Base-by-base conservation (phyloP, 352 stramenopile species). In the Globisporangium ultimum region DNA sequence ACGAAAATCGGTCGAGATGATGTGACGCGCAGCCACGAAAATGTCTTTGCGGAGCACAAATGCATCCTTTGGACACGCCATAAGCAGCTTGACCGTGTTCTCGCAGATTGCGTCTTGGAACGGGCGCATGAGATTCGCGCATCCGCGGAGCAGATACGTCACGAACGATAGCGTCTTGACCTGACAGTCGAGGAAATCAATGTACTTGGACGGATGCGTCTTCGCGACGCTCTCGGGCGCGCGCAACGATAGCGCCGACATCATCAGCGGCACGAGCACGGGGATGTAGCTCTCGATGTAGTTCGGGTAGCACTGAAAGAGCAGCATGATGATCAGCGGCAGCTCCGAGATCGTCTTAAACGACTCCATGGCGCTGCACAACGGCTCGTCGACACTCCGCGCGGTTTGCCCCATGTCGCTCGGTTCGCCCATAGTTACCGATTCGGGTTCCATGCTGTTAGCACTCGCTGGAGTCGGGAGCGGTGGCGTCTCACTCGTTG, bases 81-180 rank as follows among this genome's bases (percentile, higher is more conserved):
- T 91, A 51, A 99, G 86, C 42, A 99, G 74, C 55, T 97, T 93
- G 11, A 99, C 88, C 1, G 98, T 97, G 73, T 87, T 97, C 51
- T 89, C 86, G 28, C 95, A 96, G 56, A 99, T 96, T 1, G 80
- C 76, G 51, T 98, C 93, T 72, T 98, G 88, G 64, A 98, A 98
- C 13, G 90, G 93, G 40, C 96, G 95, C 81, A 99, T 96, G 24
- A 98, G 76, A 28, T 89, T 85, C 18, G 88, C 80, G 60, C 96
- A 98, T 12, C 88, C 84, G 34, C 95, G 87, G 45, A 99, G 69
- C 47, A 99, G 78, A 60, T 98, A 98, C 20, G 96, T 99, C 38
- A 99, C 74, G 62, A 99, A 99, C 34, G 94, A 98, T 21, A 99
- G 74, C 12, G 96, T 98, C 74, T 99, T 99, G 48, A 98, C 93